Evolutionary conservation across 2,329 filamentous ascomycete genomes (phyloP).

Genomic region (Didymellaceae sp.): DNA sequence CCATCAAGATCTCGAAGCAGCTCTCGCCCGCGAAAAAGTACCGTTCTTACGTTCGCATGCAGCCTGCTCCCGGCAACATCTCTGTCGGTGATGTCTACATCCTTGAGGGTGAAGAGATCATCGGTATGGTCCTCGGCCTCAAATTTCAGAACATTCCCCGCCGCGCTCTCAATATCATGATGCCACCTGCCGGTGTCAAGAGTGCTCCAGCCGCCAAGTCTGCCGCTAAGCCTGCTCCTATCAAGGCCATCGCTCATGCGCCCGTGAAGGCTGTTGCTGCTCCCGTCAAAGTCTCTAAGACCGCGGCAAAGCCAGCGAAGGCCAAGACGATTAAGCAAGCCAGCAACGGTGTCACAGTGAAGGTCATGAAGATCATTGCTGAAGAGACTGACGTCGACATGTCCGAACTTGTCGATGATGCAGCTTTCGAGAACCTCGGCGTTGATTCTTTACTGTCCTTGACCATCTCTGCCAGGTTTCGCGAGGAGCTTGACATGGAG

Average conservation of each 20-base stretch:
- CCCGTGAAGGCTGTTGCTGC: constrained; percentile 46
- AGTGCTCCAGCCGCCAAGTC: constrained; percentile 40
- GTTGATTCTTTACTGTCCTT: constrained; percentile 68
- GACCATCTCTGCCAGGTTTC: constrained; percentile 67
- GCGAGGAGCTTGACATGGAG: constrained; percentile 66
- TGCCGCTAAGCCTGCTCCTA: constrained; percentile 43
- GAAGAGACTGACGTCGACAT: constrained; percentile 67
- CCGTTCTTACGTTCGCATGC: constrained; percentile 68
- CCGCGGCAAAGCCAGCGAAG: constrained; percentile 59
- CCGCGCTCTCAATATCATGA: constrained; percentile 69
- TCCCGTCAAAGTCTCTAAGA: constrained; percentile 56
- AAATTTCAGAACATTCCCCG: constrained; percentile 73
- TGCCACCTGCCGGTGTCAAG: constrained; percentile 63
- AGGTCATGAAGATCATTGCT: constrained; percentile 71
- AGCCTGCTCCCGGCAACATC: constrained; percentile 61
- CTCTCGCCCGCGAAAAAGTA: constrained; percentile 61
- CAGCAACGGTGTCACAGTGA: constrained; percentile 56
- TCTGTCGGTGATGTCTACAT: constrained; percentile 67
- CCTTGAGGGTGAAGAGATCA: constrained; percentile 64
- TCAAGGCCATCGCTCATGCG: constrained; percentile 45
- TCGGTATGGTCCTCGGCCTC: constrained; percentile 66
- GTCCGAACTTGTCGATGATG: constrained; percentile 64
- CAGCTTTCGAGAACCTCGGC: constrained; percentile 67
- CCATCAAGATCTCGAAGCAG: constrained; percentile 63
- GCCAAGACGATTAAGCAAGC: constrained; percentile 56